Evolutionary conservation across 805 yeast species (phyloP).

Genomic region (Suhomyces faveliae): DNA sequence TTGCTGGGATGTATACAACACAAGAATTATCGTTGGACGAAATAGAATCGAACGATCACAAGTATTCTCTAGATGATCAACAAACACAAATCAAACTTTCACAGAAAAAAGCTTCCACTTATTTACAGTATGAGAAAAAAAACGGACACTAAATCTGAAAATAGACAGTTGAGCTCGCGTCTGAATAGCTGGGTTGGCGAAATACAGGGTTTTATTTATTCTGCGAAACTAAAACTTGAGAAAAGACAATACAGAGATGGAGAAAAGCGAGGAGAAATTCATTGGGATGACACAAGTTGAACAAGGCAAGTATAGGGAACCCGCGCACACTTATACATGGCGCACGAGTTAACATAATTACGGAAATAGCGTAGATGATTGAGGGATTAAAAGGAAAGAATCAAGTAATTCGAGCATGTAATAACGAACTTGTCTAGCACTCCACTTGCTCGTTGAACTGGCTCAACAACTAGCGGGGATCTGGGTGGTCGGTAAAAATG

Average conservation of each 20-base stretch:
- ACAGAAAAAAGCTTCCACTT: neutral
- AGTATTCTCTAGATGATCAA: neutral
- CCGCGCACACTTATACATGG: neutral
- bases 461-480: neutral
- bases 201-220: neutral
- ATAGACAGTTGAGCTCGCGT: neutral
- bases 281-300: neutral
- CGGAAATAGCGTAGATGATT: neutral
- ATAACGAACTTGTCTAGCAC: neutral
- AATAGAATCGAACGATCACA: neutral
- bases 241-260: neutral
- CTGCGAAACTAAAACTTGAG: neutral
- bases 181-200: neutral
- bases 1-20: neutral
- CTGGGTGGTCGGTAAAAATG: neutral
- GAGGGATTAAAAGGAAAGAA: neutral
- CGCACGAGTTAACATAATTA: neutral
- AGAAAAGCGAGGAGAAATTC: neutral
- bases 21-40: neutral
- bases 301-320: neutral
- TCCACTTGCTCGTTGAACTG: neutral
- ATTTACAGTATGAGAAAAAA: neutral
- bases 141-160: neutral
- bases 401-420: neutral
- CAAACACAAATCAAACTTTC: constrained; percentile 1